These are phyloP conservation scores for Piper betle DNA, from an alignment of 164 flowering plant species.

Conservation along the genomic window DNA sequence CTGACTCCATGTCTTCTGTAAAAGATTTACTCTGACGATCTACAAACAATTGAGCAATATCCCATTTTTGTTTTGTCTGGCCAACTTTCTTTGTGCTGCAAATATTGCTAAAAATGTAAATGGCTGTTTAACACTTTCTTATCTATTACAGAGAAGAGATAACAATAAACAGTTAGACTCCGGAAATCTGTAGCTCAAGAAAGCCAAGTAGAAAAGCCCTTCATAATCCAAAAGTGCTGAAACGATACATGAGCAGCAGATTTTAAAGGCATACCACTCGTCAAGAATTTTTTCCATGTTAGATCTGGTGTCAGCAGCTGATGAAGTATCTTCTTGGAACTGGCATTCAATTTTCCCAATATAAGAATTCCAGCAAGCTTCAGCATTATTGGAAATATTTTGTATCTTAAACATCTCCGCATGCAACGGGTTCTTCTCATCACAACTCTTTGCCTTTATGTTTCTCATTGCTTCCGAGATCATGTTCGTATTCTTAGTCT, in stretches of 20 bases:
- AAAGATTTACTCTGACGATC: conserved; percentile 17
- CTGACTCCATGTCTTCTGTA: conserved; percentile 24
- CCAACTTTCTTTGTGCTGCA: conserved; percentile 44
- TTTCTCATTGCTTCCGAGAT: conserved; percentile 46
- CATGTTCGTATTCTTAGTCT: conserved; percentile 40
- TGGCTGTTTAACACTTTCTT: not conserved
- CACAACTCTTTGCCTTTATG: conserved; percentile 22
- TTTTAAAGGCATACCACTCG: conserved; percentile 35
- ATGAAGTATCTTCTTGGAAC: conserved; percentile 40
- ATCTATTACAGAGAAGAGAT: not conserved
- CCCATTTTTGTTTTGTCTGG: conserved; percentile 38
- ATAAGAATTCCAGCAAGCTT: conserved; percentile 29
- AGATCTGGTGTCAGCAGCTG: conserved; percentile 33
- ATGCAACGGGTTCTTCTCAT: conserved; percentile 29
- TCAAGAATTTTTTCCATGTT: conserved; percentile 30
- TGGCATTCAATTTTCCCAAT: conserved; percentile 26
- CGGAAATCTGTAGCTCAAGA: no score
- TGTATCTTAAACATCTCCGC: conserved; percentile 40
- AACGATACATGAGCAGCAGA: not conserved
- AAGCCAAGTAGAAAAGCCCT: not conserved
- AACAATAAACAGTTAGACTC: no score
- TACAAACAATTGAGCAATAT: conserved; percentile 22
- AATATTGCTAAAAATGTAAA: not conserved
- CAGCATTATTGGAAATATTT: conserved; percentile 30
- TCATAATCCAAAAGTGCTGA: no score